Evolutionary conservation across 306 rosid species (phyloP).

Genomic region (Oemleria cerasiformis): DNA sequence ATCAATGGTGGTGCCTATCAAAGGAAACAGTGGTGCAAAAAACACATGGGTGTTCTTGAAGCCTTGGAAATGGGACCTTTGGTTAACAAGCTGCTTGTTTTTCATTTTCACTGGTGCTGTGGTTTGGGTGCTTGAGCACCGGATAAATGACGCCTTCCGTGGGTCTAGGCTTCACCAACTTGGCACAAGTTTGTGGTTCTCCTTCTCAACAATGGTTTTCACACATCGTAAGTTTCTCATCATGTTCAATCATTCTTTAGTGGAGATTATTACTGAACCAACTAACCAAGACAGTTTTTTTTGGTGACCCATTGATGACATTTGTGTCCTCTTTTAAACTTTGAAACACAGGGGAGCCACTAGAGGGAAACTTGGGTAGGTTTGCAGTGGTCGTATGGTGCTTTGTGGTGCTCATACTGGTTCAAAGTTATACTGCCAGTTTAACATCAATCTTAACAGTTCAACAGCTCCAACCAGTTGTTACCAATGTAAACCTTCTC

Average conservation of each 20-base stretch:
- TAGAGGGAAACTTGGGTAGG: slow-evolving; percentile 50
- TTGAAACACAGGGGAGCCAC: slow-evolving; percentile 40
- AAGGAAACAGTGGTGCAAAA: slow-evolving; percentile 19
- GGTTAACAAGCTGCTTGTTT: slow-evolving; percentile 42
- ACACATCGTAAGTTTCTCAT: slow-evolving; percentile 36
- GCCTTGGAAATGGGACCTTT: slow-evolving; percentile 50
- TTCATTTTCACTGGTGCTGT: slow-evolving; percentile 52
- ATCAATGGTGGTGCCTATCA: slow-evolving; percentile 48
- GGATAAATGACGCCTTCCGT: slow-evolving; percentile 45
- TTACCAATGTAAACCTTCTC: slow-evolving; percentile 38
- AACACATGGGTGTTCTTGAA: slow-evolving; percentile 60
- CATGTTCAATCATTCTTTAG: too few relatives aligned
- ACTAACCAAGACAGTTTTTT: too few relatives aligned
- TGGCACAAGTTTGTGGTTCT: slow-evolving; percentile 61
- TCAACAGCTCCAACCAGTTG: slow-evolving; percentile 44
- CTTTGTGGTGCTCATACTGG: slow-evolving; percentile 56
- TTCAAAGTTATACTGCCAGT: slow-evolving; percentile 69
- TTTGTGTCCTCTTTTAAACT: not conserved
- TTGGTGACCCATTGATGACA: not conserved
- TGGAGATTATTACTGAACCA: not conserved
- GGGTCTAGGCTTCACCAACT: slow-evolving; percentile 51
- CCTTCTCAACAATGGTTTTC: slow-evolving; percentile 55
- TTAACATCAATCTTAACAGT: slow-evolving; percentile 57
- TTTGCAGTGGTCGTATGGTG: slow-evolving; percentile 59
- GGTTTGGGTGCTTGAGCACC: slow-evolving; percentile 61